Percentiles rank a stretch among this genome's conserved stretches.
These are phyloP conservation scores for Panicum virgatum DNA, from an alignment of 202 grass and related monocot species.

Conservation along the genomic window DNA sequence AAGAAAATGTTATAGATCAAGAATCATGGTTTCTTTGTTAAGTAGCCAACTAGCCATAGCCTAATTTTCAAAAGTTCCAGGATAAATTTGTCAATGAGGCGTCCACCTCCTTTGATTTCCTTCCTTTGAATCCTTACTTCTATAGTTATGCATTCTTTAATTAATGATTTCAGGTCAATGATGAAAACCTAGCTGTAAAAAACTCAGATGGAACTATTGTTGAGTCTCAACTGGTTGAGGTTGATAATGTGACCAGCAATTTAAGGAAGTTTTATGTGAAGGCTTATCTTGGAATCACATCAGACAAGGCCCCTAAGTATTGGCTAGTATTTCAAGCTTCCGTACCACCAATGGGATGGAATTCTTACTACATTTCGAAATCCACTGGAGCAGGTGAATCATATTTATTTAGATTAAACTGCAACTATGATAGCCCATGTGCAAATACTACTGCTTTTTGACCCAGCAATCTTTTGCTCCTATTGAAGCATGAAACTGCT, in stretches of 20 bases:
- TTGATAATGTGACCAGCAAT: slow-evolving; percentile 66
- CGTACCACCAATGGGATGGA: slow-evolving; percentile 87
- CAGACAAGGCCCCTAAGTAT: slow-evolving; percentile 68
- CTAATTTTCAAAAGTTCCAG: not conserved
- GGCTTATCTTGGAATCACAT: slow-evolving; percentile 73
- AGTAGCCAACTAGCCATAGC: slow-evolving; percentile 8
- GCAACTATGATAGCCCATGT: not conserved
- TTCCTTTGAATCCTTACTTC: slow-evolving; percentile 12
- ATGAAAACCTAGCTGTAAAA: slow-evolving; percentile 63
- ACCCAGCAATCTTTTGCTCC: not conserved
- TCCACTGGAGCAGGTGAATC: slow-evolving; percentile 52
- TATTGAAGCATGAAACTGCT: not conserved
- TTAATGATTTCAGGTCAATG: slow-evolving; percentile 68
- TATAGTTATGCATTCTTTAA: slow-evolving; percentile 8
- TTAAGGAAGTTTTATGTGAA: slow-evolving; percentile 85
- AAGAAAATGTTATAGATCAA: not conserved
- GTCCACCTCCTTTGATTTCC: not conserved
- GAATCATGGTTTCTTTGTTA: not conserved
- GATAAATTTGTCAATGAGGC: slow-evolving; percentile 13
- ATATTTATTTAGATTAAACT: not conserved
- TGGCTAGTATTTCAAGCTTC: slow-evolving; percentile 87
- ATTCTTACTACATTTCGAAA: slow-evolving; percentile 75
- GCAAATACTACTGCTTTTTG: not conserved
- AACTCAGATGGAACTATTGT: slow-evolving; percentile 64
- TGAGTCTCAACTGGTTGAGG: slow-evolving; percentile 68